Conservation (phyloP, 768 basidiomycete species). For the Tulasnella sp. region DNA sequence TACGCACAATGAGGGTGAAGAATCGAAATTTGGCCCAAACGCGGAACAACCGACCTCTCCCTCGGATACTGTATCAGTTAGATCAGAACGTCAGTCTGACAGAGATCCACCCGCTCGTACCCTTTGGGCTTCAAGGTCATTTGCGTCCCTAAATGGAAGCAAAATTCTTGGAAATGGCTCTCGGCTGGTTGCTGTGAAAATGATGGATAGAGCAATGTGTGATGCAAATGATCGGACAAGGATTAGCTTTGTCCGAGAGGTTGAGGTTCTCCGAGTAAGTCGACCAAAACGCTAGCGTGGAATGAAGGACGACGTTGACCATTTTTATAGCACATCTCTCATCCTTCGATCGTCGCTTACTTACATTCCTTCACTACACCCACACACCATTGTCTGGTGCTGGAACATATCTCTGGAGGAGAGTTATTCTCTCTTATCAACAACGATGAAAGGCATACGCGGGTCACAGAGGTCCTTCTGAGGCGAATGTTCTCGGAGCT, state of each 20-base stretch:
- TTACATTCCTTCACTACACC: constrained; percentile 66
- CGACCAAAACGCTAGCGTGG: background rate
- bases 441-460: constrained; percentile 32
- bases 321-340: constrained; percentile 59
- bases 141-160: constrained; percentile 15
- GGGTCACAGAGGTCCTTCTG: constrained; percentile 49
- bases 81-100: background rate
- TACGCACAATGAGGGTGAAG: constrained; percentile 12
- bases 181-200: constrained; percentile 52
- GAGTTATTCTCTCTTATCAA: constrained; percentile 77
- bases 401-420: constrained; percentile 72
- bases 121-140: background rate
- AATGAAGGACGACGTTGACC: background rate
- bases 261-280: constrained; percentile 74
- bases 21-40: background rate
- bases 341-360: constrained; percentile 72
- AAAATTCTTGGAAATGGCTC: background rate
- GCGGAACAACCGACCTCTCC: background rate
- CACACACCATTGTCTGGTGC: constrained; percentile 70
- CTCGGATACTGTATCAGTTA: background rate
- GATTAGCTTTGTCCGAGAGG: constrained; percentile 76
- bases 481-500: constrained; percentile 73
- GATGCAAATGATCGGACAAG: constrained; percentile 64
- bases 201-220: constrained; percentile 45
- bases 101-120: background rate